phyloP scores from a whole-genome alignment of 78 protist species.

The Chrysochromulina tobinii region DNA sequence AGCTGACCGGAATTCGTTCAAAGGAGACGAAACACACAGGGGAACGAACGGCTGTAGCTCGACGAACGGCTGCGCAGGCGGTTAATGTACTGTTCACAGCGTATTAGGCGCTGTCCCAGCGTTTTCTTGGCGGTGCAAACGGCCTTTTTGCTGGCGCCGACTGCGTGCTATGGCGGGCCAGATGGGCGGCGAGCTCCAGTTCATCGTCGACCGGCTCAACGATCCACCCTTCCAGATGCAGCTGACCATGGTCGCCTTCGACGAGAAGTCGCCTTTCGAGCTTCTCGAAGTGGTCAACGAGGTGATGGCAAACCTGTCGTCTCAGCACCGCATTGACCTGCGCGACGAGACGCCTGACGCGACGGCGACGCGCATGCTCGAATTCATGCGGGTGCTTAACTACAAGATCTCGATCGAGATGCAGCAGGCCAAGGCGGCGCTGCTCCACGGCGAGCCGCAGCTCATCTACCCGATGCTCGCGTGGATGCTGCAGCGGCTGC shows the following conservation, averaged over 20 bases:
- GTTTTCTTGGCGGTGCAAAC: no score
- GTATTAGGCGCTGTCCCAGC: no score
- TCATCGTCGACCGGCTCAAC: constrained; percentile 32
- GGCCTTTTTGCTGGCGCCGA: no score
- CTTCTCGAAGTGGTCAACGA: neutral
- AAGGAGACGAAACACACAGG: no score
- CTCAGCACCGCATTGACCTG: neutral
- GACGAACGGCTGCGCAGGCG: no score
- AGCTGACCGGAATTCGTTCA: no score
- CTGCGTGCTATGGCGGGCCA: no score
- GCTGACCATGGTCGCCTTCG: neutral
- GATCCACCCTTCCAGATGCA: neutral
- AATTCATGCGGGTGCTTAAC: neutral
- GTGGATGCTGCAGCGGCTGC: neutral
- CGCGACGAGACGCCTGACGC: constrained; percentile 33
- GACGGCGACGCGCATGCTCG: neutral
- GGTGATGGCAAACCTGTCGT: neutral
- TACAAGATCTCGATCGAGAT: neutral
- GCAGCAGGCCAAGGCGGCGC: neutral
- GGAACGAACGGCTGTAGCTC: no score
- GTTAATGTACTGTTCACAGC: no score
- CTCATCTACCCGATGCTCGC: neutral
- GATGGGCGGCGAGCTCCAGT: neutral
- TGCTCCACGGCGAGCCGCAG: neutral
- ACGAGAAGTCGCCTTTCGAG: constrained; percentile 26